phyloP scores from a whole-genome alignment of 345 rosid genomes.

The Heritiera littoralis region DNA sequence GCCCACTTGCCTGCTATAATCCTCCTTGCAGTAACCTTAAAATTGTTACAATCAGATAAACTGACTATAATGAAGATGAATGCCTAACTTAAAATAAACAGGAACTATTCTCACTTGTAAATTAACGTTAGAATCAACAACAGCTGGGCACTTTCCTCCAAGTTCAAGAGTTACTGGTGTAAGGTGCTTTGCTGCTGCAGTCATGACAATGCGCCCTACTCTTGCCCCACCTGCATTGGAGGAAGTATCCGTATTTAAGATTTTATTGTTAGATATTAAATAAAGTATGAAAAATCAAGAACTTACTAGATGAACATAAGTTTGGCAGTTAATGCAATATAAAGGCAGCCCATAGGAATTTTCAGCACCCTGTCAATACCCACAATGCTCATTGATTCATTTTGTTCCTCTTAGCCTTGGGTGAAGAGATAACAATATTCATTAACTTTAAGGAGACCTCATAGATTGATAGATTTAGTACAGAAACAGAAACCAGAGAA shows the following conservation, averaged over 20 bases:
- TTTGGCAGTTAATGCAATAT: neutral
- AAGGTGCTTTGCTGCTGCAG: conserved; percentile 96
- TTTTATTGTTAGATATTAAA: neutral
- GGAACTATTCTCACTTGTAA: conserved; percentile 51
- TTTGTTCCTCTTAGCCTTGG: neutral
- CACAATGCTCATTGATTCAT: neutral
- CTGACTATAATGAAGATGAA: neutral
- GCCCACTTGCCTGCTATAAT: conserved; percentile 93
- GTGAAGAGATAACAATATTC: neutral
- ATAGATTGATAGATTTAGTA: neutral
- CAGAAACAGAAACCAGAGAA: neutral
- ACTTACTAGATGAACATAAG: neutral
- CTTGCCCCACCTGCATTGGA: conserved; percentile 63
- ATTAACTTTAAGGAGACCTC: neutral
- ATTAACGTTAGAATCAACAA: conserved; percentile 73
- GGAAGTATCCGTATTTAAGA: conserved; percentile 3
- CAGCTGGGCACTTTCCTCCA: conserved; percentile 93
- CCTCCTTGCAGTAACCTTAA: conserved; percentile 74
- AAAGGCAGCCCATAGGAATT: neutral
- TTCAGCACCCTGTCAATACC: neutral
- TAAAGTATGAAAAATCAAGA: neutral
- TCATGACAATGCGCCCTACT: conserved; percentile 86
- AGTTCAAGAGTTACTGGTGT: conserved; percentile 94
- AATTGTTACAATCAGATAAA: conserved; percentile 22
- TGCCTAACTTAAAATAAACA: neutral